phyloP scores from a whole-genome alignment of 2,329 filamentous ascomycete species.

The Hypocrella siamensis region DNA sequence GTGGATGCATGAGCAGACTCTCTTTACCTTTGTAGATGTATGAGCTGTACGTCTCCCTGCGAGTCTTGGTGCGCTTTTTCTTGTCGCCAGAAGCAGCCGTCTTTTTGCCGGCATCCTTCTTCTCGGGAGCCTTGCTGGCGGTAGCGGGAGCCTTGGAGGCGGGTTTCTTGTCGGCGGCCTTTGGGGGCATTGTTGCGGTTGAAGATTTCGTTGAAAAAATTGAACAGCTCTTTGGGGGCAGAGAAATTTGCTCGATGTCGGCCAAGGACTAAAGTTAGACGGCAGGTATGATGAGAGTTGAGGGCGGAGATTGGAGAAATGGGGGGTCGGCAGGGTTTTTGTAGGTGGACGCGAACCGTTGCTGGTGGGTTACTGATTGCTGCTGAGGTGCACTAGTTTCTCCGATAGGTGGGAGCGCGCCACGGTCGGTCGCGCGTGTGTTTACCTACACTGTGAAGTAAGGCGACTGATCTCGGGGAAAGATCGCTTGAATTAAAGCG shows the following conservation, averaged over 20 bases:
- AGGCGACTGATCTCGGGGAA: slow-evolving; percentile 3
- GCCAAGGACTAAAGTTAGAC: slow-evolving; percentile 14
- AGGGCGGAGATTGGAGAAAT: slow-evolving; percentile 29
- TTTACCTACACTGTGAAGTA: slow-evolving; percentile 4
- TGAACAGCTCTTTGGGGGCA: slow-evolving; percentile 1
- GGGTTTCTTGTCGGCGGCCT: slow-evolving; percentile 97
- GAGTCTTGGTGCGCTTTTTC: slow-evolving; percentile 99
- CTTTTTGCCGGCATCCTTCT: slow-evolving; percentile 99
- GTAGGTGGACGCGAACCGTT: slow-evolving; percentile 40
- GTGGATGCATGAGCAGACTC: slow-evolving; percentile 10
- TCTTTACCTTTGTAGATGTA: slow-evolving; percentile 99
- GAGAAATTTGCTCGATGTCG: slow-evolving; percentile 3
- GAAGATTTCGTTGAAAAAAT: slow-evolving; percentile 7
- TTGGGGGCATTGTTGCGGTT: slow-evolving; percentile 75
- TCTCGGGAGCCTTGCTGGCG: slow-evolving; percentile 60
- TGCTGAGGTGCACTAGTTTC: slow-evolving; percentile 8
- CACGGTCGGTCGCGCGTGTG: slow-evolving; percentile 6
- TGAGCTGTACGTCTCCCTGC: slow-evolving; percentile 99
- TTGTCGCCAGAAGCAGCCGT: slow-evolving; percentile 91
- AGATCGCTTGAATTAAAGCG: slow-evolving; percentile 2
- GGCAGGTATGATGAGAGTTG: slow-evolving; percentile 25
- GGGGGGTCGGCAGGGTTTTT: slow-evolving; percentile 41
- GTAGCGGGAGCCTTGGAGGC: slow-evolving; percentile 86
- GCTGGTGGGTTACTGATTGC: slow-evolving; percentile 43
- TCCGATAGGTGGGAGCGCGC: slow-evolving; percentile 4